These are phyloP conservation scores for Gossypium schwendimanii DNA, from an alignment of 441 rosid genomes.

Conservation along the genomic window DNA sequence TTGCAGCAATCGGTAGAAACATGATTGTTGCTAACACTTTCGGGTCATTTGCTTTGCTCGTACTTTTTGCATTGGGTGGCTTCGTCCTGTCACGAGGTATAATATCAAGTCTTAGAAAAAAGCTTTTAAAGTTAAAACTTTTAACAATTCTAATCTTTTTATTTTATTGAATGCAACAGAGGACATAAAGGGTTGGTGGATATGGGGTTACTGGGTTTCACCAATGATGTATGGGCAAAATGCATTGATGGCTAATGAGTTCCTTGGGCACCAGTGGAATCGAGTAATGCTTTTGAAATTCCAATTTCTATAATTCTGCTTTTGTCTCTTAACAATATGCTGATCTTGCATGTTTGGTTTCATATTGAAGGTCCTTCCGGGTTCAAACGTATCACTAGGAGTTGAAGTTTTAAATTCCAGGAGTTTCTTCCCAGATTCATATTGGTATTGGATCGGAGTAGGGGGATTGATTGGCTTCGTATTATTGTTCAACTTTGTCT, in stretches of 20 bases:
- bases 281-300: slow-evolving; percentile 24
- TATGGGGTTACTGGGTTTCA: slow-evolving; percentile 70
- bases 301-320: background rate
- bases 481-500: background rate
- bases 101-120: background rate
- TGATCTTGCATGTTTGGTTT: background rate
- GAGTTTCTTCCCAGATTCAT: slow-evolving; percentile 27
- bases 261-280: slow-evolving; percentile 60
- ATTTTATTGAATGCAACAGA: slow-evolving; percentile 21
- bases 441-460: slow-evolving; percentile 24
- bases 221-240: slow-evolving; percentile 76
- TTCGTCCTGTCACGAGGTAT: slow-evolving; percentile 45
- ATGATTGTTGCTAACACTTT: slow-evolving; percentile 47
- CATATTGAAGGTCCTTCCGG: slow-evolving; percentile 20
- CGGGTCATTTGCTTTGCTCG: slow-evolving; percentile 40
- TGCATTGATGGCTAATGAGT: slow-evolving; percentile 60
- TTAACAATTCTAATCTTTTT: background rate
- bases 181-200: slow-evolving; percentile 55
- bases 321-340: background rate
- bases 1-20: slow-evolving; percentile 28
- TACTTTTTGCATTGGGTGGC: slow-evolving; percentile 41
- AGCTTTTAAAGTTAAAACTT: background rate
- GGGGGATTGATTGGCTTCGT: slow-evolving; percentile 3
- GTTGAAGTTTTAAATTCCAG: slow-evolving; percentile 33
- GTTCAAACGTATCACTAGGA: slow-evolving; percentile 19